Evolutionary conservation across 768 basidiomycete genomes (phyloP).

Genomic region (Russula sp.): DNA sequence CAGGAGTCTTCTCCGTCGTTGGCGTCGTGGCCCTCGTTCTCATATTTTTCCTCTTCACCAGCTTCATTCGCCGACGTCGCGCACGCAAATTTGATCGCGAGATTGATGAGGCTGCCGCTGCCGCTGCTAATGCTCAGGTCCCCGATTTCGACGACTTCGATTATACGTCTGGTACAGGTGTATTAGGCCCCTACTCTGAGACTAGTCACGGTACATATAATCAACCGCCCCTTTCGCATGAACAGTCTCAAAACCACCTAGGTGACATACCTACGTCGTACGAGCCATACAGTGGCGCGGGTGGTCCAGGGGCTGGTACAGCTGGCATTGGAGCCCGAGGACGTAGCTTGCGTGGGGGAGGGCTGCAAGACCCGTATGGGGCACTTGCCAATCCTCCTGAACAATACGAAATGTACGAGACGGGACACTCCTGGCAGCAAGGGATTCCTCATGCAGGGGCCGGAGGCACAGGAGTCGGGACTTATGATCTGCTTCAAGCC

Average conservation of each 20-base stretch:
- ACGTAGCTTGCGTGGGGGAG: slow-evolving; percentile 27
- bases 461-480: background rate
- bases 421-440: slow-evolving; percentile 13
- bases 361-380: slow-evolving; percentile 32
- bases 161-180: slow-evolving; percentile 27
- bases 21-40: slow-evolving; percentile 52
- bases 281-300: slow-evolving; percentile 31
- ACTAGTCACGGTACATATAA: slow-evolving; percentile 51
- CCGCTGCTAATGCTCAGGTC: slow-evolving; percentile 45
- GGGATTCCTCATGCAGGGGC: background rate
- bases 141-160: slow-evolving; percentile 45
- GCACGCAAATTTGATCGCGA: slow-evolving; percentile 64
- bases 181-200: slow-evolving; percentile 37
- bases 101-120: slow-evolving; percentile 61
- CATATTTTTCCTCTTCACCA: slow-evolving; percentile 45
- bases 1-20: slow-evolving; percentile 63
- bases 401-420: slow-evolving; percentile 24
- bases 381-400: slow-evolving; percentile 31
- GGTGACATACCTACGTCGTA: slow-evolving; percentile 36
- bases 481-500: slow-evolving; percentile 18
- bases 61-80: slow-evolving; percentile 53
- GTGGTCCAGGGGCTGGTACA: slow-evolving; percentile 27
- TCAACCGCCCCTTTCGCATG: slow-evolving; percentile 32
- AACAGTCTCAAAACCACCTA: slow-evolving; percentile 47
- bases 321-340: slow-evolving; percentile 35